Evolutionary conservation across 768 basidiomycete genomes (phyloP).

Genomic region (Naematelia encephala): DNA sequence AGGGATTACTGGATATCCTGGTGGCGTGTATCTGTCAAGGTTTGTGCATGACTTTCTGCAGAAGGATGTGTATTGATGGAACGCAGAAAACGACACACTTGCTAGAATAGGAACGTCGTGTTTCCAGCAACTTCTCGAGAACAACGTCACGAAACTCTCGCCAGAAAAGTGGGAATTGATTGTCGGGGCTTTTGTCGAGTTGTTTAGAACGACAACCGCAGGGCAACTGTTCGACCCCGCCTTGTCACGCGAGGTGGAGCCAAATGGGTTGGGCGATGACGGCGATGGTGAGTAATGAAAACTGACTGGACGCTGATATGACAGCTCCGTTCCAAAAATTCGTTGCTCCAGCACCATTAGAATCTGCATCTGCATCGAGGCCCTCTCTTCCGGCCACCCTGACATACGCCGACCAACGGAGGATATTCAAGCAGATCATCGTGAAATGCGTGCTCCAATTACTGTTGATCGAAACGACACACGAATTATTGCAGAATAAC

Average conservation of each 20-base stretch:
- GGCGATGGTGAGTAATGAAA: conserved; percentile 23
- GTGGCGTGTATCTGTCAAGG: conserved; percentile 99
- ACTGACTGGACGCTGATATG: conserved; percentile 2
- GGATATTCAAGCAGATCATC: conserved; percentile 96
- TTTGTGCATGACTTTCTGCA: conserved; percentile 48
- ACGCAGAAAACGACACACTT: conserved; percentile 89
- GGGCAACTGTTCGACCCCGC: conserved; percentile 93
- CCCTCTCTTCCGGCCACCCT: conserved; percentile 37
- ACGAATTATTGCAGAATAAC: conserved; percentile 87
- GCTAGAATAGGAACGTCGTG: conserved; percentile 97
- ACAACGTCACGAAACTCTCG: conserved; percentile 81
- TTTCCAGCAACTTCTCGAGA: conserved; percentile 90
- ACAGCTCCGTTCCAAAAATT: conserved; percentile 46
- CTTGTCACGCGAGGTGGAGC: conserved; percentile 70
- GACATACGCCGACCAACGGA: conserved; percentile 62
- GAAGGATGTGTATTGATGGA: conserved; percentile 9
- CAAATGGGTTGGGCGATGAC: conserved; percentile 29
- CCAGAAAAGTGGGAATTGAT: conserved; percentile 84
- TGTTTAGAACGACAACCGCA: conserved; percentile 97
- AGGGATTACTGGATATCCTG: conserved; percentile 86
- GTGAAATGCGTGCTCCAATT: conserved; percentile 98
- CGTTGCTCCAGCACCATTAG: conserved; percentile 64
- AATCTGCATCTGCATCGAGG: conserved; percentile 58
- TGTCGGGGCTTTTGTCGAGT: conserved; percentile 83
- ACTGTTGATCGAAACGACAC: conserved; percentile 92